phyloP scores from a whole-genome alignment of 176 grass and related monocot genomes.

The Oryza glaberrima region DNA sequence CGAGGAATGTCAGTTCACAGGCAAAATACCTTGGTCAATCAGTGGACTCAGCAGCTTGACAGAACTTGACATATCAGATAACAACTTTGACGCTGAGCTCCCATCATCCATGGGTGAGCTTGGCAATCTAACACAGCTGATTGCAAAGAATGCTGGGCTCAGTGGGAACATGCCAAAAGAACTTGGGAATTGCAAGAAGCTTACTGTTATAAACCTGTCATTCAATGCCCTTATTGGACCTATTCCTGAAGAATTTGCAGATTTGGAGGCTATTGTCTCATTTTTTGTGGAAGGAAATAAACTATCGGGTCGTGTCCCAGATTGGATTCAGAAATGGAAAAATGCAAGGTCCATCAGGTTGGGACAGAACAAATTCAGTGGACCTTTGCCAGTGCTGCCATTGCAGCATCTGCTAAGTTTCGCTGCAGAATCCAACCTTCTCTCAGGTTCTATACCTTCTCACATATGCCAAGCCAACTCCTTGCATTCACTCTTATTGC shows the following conservation, averaged over 20 bases:
- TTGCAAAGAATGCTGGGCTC: constrained; percentile 71
- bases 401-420: constrained; percentile 67
- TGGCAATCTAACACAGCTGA: constrained; percentile 58
- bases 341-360: constrained; percentile 59
- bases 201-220: constrained; percentile 63
- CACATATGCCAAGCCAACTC: constrained; percentile 71
- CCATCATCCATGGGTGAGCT: constrained; percentile 65
- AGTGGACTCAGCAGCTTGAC: constrained; percentile 68
- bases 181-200: constrained; percentile 80
- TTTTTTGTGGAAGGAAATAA: constrained; percentile 78
- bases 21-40: constrained; percentile 64
- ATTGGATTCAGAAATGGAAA: constrained; percentile 79
- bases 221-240: constrained; percentile 71
- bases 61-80: constrained; percentile 87
- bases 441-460: constrained; percentile 71
- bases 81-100: constrained; percentile 70
- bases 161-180: constrained; percentile 69
- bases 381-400: constrained; percentile 65
- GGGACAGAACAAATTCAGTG: constrained; percentile 68
- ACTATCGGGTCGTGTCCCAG: constrained; percentile 70
- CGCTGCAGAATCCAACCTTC: constrained; percentile 79
- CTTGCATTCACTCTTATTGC: constrained; percentile 58
- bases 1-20: constrained; percentile 70
- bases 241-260: constrained; percentile 69
- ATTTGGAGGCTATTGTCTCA: constrained; percentile 52